Percentiles rank a stretch among this genome's conserved stretches.
Evolutionary conservation across 2,329 filamentous ascomycete species (phyloP).

Genomic region (Pestalotiopsis sp.): DNA sequence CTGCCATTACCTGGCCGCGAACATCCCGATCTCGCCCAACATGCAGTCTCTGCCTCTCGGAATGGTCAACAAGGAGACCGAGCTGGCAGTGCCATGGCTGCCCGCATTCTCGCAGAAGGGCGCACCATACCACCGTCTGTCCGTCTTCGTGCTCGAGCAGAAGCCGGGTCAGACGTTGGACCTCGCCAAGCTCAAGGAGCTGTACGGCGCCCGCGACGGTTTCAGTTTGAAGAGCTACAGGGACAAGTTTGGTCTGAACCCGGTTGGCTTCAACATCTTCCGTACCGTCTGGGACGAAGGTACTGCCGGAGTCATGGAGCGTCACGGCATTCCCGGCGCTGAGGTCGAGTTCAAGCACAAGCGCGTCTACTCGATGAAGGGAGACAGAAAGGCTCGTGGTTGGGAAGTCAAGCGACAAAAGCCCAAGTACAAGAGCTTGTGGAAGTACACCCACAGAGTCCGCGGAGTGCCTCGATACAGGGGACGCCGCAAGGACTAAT

Average conservation of each 20-base stretch:
- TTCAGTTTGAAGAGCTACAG: slow-evolving; percentile 79
- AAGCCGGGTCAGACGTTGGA: slow-evolving; percentile 61
- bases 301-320: slow-evolving; percentile 84
- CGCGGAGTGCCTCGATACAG: slow-evolving; percentile 17
- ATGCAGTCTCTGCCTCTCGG: slow-evolving; percentile 66
- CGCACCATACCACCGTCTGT: slow-evolving; percentile 85
- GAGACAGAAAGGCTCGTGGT: slow-evolving; percentile 60
- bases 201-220: slow-evolving; percentile 57
- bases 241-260: slow-evolving; percentile 66
- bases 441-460: slow-evolving; percentile 67
- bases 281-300: slow-evolving; percentile 86
- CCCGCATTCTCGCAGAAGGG: slow-evolving; percentile 89
- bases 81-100: slow-evolving; percentile 79
- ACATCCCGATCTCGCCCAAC: slow-evolving; percentile 54
- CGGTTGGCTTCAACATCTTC: slow-evolving; percentile 87
- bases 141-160: slow-evolving; percentile 84
- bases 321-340: slow-evolving; percentile 72
- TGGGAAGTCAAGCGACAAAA: slow-evolving; percentile 69
- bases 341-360: slow-evolving; percentile 85
- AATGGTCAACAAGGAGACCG: slow-evolving; percentile 58
- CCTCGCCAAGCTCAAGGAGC: slow-evolving; percentile 54
- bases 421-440: slow-evolving; percentile 65
- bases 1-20: slow-evolving; percentile 83
- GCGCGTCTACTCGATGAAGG: slow-evolving; percentile 70
- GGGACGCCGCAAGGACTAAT: slow-evolving; percentile 1